Percentiles rank a stretch among this genome's conserved stretches.
Evolutionary conservation across 345 rosid genomes (phyloP).

Genomic region (Sonneratia caseolaris): DNA sequence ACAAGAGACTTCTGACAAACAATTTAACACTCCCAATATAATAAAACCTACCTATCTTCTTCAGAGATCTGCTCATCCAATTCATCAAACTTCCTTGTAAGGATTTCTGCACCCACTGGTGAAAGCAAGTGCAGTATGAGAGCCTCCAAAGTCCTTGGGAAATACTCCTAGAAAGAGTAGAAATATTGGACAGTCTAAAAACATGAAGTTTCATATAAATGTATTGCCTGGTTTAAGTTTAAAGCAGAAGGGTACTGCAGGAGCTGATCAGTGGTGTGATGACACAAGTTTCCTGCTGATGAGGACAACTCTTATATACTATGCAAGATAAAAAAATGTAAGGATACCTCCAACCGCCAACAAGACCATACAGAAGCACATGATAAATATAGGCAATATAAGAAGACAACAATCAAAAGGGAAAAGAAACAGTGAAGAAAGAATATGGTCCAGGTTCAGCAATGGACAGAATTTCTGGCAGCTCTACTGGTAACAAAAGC

Average conservation of each 20-base stretch:
- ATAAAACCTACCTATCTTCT: slow-evolving; percentile 44
- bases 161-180: slow-evolving; percentile 40
- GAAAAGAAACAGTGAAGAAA: background rate
- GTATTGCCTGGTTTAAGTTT: background rate
- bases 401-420: background rate
- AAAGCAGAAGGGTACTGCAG: background rate
- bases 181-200: background rate
- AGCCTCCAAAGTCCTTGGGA: slow-evolving; percentile 87
- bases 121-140: slow-evolving; percentile 74
- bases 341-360: background rate
- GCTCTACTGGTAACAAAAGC: background rate
- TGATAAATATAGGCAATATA: background rate
- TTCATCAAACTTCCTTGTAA: slow-evolving; percentile 72
- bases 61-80: slow-evolving; percentile 51
- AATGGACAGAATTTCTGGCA: background rate
- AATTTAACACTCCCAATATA: background rate
- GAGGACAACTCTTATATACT: background rate
- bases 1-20: slow-evolving; percentile 3
- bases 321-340: background rate
- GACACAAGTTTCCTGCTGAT: background rate
- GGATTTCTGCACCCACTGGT: slow-evolving; percentile 75
- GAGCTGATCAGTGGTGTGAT: background rate
- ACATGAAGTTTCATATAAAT: too few relatives aligned
- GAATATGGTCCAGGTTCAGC: background rate
- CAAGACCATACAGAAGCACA: background rate